Evolutionary conservation across 2,329 filamentous ascomycete genomes (phyloP).

Genomic region (Lecanicillium sp.): DNA sequence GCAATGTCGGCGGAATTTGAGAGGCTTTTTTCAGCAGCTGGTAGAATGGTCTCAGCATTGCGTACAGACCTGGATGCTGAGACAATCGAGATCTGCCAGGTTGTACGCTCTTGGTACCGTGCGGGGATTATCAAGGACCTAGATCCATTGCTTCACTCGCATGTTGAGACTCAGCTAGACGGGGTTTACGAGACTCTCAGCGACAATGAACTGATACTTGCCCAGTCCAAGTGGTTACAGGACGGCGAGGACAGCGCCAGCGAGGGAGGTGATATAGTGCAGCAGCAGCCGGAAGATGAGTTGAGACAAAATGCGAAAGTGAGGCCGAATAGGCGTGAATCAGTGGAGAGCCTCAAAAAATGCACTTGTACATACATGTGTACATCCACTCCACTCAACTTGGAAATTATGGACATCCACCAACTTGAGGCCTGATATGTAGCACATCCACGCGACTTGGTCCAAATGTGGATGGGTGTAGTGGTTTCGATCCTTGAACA

Average conservation of each 20-base stretch:
- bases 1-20: not conserved
- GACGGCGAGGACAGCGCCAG: not conserved
- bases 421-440: not conserved
- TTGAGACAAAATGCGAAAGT: not conserved
- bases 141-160: not conserved
- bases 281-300: not conserved
- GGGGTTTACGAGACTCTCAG: not conserved
- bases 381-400: not conserved
- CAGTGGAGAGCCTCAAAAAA: not conserved
- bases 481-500: too few relatives aligned
- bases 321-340: not conserved
- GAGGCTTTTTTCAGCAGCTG: not conserved
- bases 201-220: not conserved
- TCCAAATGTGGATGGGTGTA: not conserved
- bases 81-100: not conserved
- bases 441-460: not conserved
- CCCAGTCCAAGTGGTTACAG: not conserved
- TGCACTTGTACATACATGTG: not conserved
- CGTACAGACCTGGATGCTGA: not conserved
- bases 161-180: not conserved
- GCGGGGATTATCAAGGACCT: not conserved
- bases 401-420: not conserved
- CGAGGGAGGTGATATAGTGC: not conserved
- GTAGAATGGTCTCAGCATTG: not conserved
- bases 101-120: not conserved